Base-by-base conservation (phyloP, 768 basidiomycete genomes). In the Suillus alpinus region DNA sequence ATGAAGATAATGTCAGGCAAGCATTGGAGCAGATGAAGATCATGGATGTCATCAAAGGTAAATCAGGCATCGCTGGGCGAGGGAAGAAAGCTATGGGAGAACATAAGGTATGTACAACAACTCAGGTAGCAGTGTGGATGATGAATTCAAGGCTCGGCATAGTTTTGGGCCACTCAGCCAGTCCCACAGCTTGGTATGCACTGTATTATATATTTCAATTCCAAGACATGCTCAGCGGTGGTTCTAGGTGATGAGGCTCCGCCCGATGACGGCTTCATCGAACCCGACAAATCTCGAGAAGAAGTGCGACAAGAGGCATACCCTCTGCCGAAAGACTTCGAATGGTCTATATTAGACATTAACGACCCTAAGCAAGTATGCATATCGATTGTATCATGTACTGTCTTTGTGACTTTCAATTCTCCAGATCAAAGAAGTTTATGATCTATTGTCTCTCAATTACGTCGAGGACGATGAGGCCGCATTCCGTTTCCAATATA, bases 81-180 rank as follows among this genome's bases (percentile, higher is more conserved):
- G 88, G 88, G 67, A 86, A 83, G 68, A 92, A 94, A 77, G 84
- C 90, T 64, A 83, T 89, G 69, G 93, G 92, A 50, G 88, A 90
- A 70, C 94, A 97, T 71, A 96, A 95, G 81, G 95, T 93, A 65
- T 58, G 80, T 71, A 43, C 31, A 23, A 53, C 2, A 26, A n/a
- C 9, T 39, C 23, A 12, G 1, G 26, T 55, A 43, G 34, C 26
- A 26, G 16, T 12, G 29, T 26, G 34, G 32, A 53, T 9, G 14
- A 36, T 50, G 61, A 18, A 26, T 39, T 18, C 16, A 26, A 55
- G 23, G 16, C 26, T 39, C 53, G 16, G 39, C 23, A 26, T 67
- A 94, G 95, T 99, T 99, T 76, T 98, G 97, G 97, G 86, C 80
- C 37, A 98, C 96, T 6, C 97, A 99, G 73, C 97, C 97, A 3